Evolutionary conservation across 2,329 filamentous ascomycete genomes (phyloP).

Genomic region (Arthrinium puccinioides): DNA sequence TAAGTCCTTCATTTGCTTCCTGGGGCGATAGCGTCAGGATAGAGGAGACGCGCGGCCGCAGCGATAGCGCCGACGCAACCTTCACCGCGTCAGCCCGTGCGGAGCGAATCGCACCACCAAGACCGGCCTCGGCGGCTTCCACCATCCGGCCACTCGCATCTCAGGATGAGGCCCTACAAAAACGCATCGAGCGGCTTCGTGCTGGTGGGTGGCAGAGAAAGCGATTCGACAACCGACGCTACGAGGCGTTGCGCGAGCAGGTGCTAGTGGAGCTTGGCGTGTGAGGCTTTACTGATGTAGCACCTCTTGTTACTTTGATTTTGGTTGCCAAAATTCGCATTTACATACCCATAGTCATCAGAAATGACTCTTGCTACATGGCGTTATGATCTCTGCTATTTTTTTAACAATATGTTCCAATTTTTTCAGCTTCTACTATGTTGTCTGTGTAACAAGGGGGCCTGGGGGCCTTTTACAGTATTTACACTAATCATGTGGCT

Average conservation of each 20-base stretch:
- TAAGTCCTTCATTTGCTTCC: background rate
- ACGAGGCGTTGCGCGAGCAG: constrained; percentile 43
- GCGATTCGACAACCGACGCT: constrained; percentile 45
- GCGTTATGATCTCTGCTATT: too few relatives aligned
- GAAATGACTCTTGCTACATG: too few relatives aligned
- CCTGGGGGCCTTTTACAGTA: too few relatives aligned
- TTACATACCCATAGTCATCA: too few relatives aligned
- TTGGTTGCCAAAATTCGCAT: too few relatives aligned
- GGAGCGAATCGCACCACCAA: background rate
- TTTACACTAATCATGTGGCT: too few relatives aligned
- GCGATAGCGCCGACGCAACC: background rate
- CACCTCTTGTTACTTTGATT: too few relatives aligned
- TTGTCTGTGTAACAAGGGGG: too few relatives aligned
- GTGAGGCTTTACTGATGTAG: too few relatives aligned
- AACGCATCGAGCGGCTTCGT: constrained; percentile 47
- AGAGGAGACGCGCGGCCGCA: background rate
- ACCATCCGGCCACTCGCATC: constrained; percentile 6
- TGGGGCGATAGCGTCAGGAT: background rate
- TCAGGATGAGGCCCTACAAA: constrained; percentile 26
- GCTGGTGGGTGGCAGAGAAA: constrained; percentile 48
- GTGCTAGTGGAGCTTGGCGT: constrained; percentile 41
- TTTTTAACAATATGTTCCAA: too few relatives aligned
- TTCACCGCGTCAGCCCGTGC: background rate
- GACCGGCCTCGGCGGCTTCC: constrained; percentile 8
- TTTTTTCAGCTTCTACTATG: too few relatives aligned